These are phyloP conservation scores for Lineolata rhizophorae DNA, from an alignment of 495 filamentous ascomycete species.

Conservation along the genomic window DNA sequence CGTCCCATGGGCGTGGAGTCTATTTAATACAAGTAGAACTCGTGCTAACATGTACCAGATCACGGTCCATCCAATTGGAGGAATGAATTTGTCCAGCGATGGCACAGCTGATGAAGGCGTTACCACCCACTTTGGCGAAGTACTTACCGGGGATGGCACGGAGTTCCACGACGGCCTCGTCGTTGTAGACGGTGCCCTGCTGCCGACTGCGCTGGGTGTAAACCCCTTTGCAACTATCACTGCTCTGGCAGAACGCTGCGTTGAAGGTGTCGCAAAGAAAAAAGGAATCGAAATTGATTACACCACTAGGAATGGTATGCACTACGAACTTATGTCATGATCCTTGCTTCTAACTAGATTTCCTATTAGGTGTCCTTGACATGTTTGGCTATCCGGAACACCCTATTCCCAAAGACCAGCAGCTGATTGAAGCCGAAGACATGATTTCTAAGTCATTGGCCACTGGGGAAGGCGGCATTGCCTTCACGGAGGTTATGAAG, in stretches of 20 bases:
- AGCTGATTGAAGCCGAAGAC: conserved; percentile 13
- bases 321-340: no score
- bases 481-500: conserved; percentile 42
- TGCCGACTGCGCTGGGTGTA: conserved; percentile 41
- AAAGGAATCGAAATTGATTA: conserved; percentile 25
- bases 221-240: conserved; percentile 54
- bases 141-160: conserved; percentile 29
- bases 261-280: conserved; percentile 25
- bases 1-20: no score
- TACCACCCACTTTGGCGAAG: conserved; percentile 37
- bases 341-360: no score
- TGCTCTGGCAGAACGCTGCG: conserved; percentile 39
- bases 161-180: conserved; percentile 34
- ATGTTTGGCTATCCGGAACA: conserved; percentile 11
- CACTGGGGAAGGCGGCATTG: conserved; percentile 25
- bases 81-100: conserved; percentile 38
- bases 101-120: conserved; percentile 34
- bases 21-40: conserved; percentile 11
- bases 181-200: conserved; percentile 37
- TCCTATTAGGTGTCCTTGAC: conserved; percentile 21
- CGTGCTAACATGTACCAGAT: no score
- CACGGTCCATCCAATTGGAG: conserved; percentile 48
- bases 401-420: conserved; percentile 3
- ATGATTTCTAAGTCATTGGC: conserved; percentile 10
- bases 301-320: conserved; percentile 27